Conservation (phyloP, 2,329 filamentous ascomycete genomes). For the Fusarium irregulare region DNA sequence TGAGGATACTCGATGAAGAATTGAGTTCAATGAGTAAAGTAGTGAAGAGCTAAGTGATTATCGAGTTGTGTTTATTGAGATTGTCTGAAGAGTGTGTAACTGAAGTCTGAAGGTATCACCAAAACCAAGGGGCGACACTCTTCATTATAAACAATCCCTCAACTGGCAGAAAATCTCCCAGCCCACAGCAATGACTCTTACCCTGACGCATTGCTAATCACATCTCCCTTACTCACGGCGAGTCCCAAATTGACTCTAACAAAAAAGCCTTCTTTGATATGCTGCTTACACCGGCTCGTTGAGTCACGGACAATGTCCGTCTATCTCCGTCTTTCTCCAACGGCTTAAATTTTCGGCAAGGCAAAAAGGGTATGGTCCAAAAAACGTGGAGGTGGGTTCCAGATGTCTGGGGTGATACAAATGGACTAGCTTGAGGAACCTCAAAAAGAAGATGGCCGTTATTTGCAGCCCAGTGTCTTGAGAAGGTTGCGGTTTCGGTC, state of each 20-base stretch:
- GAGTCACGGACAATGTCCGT: constrained; percentile 32
- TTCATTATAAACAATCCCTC: constrained; percentile 28
- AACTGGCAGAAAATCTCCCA: not conserved
- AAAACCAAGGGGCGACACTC: constrained; percentile 6
- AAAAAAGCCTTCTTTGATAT: not conserved
- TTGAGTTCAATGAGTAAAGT: not conserved
- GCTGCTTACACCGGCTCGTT: constrained; percentile 4
- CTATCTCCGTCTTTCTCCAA: constrained; percentile 4
- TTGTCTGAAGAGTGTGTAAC: not conserved
- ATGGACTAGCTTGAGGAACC: not conserved
- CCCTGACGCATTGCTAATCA: constrained; percentile 20
- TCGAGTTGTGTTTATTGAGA: not conserved
- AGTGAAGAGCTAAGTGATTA: not conserved
- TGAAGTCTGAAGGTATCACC: constrained; percentile 6
- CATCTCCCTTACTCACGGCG: not conserved
- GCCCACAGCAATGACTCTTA: constrained; percentile 17
- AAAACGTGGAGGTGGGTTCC: constrained; percentile 4
- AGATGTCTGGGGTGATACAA: not conserved
- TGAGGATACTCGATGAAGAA: not conserved
- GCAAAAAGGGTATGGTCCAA: constrained; percentile 37
- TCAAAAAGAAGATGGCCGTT: not conserved
- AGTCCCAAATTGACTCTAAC: constrained; percentile 5
- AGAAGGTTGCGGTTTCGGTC: not conserved
- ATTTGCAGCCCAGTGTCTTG: not conserved
- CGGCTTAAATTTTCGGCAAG: constrained; percentile 28